A percentile compares a stretch with the other conserved stretches of the same genome.
phyloP scores from a whole-genome alignment of 2,329 filamentous ascomycete species.

The Penicillium concentricum region DNA sequence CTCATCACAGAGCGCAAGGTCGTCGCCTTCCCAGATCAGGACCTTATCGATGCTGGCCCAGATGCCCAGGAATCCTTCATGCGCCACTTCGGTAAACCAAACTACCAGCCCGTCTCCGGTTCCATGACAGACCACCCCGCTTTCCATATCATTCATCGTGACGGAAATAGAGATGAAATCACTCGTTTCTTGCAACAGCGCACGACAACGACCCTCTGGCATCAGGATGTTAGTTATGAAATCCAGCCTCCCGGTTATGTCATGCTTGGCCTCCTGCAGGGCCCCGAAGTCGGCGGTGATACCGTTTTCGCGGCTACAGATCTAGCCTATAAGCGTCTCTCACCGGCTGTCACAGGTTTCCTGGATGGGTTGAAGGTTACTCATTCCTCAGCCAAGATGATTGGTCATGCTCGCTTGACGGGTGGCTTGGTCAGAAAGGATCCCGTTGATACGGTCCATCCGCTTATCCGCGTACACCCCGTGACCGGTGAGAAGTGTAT shows the following conservation, averaged over 20 bases:
- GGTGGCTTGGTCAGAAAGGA: slow-evolving; percentile 47
- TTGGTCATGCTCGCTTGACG: slow-evolving; percentile 41
- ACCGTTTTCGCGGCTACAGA: slow-evolving; percentile 49
- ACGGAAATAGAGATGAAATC: slow-evolving; percentile 47
- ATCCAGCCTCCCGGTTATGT: slow-evolving; percentile 50
- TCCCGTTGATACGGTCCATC: slow-evolving; percentile 46
- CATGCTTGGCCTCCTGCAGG: slow-evolving; percentile 50
- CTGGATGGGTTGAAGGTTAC: slow-evolving; percentile 37
- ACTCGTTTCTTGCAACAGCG: slow-evolving; percentile 44
- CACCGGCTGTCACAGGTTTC: slow-evolving; percentile 50
- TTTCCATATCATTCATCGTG: slow-evolving; percentile 49
- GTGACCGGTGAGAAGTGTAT: slow-evolving; percentile 51
- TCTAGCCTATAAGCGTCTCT: slow-evolving; percentile 49
- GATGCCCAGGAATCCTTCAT: slow-evolving; percentile 46
- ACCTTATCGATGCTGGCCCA: slow-evolving; percentile 48
- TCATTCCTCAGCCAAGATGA: slow-evolving; percentile 48
- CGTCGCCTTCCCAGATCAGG: slow-evolving; percentile 53
- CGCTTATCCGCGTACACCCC: slow-evolving; percentile 49
- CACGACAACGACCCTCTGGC: slow-evolving; percentile 50
- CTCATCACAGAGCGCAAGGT: slow-evolving; percentile 68
- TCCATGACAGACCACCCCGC: slow-evolving; percentile 43
- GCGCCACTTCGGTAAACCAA: slow-evolving; percentile 47
- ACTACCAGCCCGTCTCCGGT: slow-evolving; percentile 48
- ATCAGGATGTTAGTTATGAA: slow-evolving; percentile 52
- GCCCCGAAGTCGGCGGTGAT: slow-evolving; percentile 52